phyloP scores from a whole-genome alignment of 2,329 filamentous ascomycete genomes.

The Calonectria pauciramosa region DNA sequence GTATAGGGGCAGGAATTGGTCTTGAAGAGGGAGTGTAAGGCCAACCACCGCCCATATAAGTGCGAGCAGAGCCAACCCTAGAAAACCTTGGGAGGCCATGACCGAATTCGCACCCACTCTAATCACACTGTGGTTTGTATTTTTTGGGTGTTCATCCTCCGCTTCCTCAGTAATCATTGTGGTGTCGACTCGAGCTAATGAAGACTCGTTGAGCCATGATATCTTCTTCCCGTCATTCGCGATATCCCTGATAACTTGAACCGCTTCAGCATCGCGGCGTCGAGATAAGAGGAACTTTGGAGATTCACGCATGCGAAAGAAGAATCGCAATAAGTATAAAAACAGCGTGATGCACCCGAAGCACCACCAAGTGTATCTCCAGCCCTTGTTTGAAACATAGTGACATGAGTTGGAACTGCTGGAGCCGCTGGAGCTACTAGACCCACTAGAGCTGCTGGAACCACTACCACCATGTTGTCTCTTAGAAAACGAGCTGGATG shows the following conservation, averaged over 20 bases:
- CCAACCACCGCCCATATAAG: neutral
- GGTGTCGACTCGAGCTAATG: neutral
- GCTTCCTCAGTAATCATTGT: neutral
- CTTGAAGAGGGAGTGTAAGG: neutral
- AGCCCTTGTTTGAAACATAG: conserved; percentile 2
- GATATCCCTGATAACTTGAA: neutral
- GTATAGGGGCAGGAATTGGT: neutral
- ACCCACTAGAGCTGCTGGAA: neutral
- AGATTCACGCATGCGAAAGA: neutral
- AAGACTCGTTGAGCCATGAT: neutral
- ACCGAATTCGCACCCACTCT: neutral
- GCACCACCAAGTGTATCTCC: conserved; percentile 4
- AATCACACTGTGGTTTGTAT: neutral
- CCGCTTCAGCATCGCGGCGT: neutral
- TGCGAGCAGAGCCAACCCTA: neutral
- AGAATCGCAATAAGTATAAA: neutral
- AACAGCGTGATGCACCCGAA: neutral
- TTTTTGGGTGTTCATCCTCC: neutral
- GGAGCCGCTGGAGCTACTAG: neutral
- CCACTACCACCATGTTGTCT: neutral
- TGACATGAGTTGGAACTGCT: neutral
- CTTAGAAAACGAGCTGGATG: neutral
- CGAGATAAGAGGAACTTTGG: neutral
- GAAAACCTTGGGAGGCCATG: neutral
- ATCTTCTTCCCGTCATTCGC: neutral